Evolutionary conservation across 2,329 filamentous ascomycete species (phyloP).

Genomic region (Talaromyces rugulosus): DNA sequence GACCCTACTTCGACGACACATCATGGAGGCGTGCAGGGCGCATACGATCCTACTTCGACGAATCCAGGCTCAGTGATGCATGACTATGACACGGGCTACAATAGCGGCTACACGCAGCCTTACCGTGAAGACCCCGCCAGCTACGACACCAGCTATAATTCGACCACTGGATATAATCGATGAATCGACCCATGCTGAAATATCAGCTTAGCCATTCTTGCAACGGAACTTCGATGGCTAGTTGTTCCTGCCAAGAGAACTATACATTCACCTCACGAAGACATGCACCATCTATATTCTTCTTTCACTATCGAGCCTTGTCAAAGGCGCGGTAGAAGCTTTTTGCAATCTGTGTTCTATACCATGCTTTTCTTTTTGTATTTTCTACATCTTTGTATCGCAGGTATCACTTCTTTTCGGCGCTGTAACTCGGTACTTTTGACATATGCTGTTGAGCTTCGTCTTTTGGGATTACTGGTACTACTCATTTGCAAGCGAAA

Average conservation of each 20-base stretch:
- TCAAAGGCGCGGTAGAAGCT: not conserved
- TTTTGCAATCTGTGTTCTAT: conserved; percentile 3
- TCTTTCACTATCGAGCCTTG: conserved; percentile 1
- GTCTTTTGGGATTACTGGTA: conserved; percentile 1
- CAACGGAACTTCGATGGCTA: conserved; percentile 2
- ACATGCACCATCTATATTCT: conserved; percentile 4
- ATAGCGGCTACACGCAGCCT: conserved; percentile 35
- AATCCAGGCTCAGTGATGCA: conserved; percentile 28
- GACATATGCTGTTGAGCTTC: not conserved
- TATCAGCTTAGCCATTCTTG: not conserved
- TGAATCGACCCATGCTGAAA: conserved; percentile 7
- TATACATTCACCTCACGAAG: conserved; percentile 15
- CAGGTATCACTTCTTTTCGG: not conserved
- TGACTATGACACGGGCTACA: conserved; percentile 41
- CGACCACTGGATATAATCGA: conserved; percentile 22
- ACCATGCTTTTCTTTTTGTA: conserved; percentile 1
- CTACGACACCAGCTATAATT: conserved; percentile 18
- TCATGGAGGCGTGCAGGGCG: conserved; percentile 32
- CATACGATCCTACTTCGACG: conserved; percentile 36
- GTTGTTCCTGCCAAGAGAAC: conserved; percentile 7
- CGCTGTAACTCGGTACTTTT: conserved; percentile 4
- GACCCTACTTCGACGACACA: conserved; percentile 34
- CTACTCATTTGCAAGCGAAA: not conserved
- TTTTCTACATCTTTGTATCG: conserved; percentile 8
- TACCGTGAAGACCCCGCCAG: conserved; percentile 17